Evolutionary conservation across 2,329 filamentous ascomycete genomes (phyloP).

Genomic region (Cordyceps javanica): DNA sequence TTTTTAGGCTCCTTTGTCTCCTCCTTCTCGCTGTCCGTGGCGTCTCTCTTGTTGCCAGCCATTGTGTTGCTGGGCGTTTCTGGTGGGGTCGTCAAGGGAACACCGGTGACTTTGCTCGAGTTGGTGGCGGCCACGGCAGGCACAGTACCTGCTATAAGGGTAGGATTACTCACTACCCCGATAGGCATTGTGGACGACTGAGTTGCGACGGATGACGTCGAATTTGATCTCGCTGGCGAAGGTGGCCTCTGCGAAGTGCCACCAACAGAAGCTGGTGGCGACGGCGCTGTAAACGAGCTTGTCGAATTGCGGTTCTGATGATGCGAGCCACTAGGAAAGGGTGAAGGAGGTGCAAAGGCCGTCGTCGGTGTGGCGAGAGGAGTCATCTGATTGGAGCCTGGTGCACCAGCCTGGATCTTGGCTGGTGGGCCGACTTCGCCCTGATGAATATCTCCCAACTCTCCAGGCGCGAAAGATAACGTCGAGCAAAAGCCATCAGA

Average conservation of each 20-base stretch:
- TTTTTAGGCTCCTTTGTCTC: constrained; percentile 56
- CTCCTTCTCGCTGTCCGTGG: constrained; percentile 48
- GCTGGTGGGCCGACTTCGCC: constrained; percentile 52
- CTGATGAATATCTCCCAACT: constrained; percentile 77
- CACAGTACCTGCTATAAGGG: constrained; percentile 69
- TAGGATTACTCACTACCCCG: constrained; percentile 66
- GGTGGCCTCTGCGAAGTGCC: constrained; percentile 60
- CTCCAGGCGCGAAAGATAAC: constrained; percentile 74
- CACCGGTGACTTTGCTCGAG: constrained; percentile 53
- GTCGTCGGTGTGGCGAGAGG: constrained; percentile 66
- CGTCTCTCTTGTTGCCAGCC: constrained; percentile 50
- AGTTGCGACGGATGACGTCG: constrained; percentile 72
- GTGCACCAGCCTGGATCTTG: constrained; percentile 31
- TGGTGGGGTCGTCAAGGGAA: constrained; percentile 83
- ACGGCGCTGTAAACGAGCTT: constrained; percentile 52
- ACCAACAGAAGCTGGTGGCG: constrained; percentile 48
- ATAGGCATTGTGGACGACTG: constrained; percentile 44
- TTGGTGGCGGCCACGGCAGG: constrained; percentile 71
- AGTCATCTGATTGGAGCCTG: constrained; percentile 56
- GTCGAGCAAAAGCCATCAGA: constrained; percentile 97
- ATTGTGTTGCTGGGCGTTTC: constrained; percentile 62
- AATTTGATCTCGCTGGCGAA: constrained; percentile 80
- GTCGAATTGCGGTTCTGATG: constrained; percentile 54
- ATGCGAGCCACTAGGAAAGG: constrained; percentile 40
- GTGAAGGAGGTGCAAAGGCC: constrained; percentile 55